Percentiles rank a stretch among this genome's conserved stretches.
phyloP scores from a whole-genome alignment of 345 rosid genomes.

The Ceriops zippeliana region DNA sequence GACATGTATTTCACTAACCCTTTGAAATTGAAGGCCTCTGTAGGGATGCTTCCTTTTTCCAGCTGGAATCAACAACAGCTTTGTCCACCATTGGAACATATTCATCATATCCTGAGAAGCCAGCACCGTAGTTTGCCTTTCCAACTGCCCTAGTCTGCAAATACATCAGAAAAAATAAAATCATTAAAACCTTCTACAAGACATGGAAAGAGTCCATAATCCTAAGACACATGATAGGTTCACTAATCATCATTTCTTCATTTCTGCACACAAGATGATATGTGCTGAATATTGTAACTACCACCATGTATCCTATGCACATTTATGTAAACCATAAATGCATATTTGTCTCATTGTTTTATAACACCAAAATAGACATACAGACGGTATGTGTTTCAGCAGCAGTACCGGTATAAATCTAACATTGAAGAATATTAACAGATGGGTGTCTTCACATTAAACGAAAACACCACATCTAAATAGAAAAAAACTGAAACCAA shows the following conservation, averaged over 20 bases:
- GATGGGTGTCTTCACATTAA: background rate
- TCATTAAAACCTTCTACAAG: too few species aligned
- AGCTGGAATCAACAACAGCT: slow-evolving; percentile 85
- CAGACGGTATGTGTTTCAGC: background rate
- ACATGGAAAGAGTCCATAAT: too few species aligned
- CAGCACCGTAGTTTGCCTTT: slow-evolving; percentile 54
- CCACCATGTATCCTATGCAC: too few species aligned
- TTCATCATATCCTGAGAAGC: slow-evolving; percentile 92
- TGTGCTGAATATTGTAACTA: too few species aligned
- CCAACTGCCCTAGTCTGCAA: slow-evolving; percentile 67
- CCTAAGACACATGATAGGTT: too few species aligned
- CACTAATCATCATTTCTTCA: too few species aligned
- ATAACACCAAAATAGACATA: background rate
- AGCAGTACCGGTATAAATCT: too few species aligned
- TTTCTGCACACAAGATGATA: too few species aligned
- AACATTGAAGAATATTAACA: background rate
- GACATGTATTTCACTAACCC: slow-evolving; percentile 40
- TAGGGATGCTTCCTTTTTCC: slow-evolving; percentile 62
- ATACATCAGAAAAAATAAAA: slow-evolving; percentile 12
- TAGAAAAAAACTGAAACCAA: background rate
- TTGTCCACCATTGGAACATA: slow-evolving; percentile 98
- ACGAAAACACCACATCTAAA: background rate
- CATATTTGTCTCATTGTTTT: too few species aligned
- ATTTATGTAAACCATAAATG: too few species aligned
- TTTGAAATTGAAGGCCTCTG: slow-evolving; percentile 45